Evolutionary conservation across 306 rosid species (phyloP).

Genomic region (Glycine soja): DNA sequence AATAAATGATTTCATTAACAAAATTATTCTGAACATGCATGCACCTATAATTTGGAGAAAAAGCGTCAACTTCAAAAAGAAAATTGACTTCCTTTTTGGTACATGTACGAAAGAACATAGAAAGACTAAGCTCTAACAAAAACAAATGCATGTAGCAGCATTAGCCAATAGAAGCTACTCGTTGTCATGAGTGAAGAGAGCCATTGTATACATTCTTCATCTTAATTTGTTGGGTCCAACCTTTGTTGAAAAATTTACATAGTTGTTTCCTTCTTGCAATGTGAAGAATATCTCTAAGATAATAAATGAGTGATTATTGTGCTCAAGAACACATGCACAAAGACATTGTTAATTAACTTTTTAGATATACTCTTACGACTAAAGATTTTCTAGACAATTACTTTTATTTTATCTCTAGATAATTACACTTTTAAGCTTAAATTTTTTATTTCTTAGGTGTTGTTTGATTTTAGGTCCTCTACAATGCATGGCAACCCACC

Average conservation of each 20-base stretch:
- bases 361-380: neutral
- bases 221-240: neutral
- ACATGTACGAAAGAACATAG: neutral
- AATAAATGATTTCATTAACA: neutral
- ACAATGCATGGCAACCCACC: neutral
- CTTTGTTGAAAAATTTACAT: neutral
- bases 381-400: neutral
- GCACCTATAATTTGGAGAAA: constrained; percentile 4
- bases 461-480: neutral
- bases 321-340: neutral
- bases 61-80: neutral
- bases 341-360: neutral
- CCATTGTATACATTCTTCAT: neutral
- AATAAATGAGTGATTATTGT: neutral
- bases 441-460: too few relatives aligned
- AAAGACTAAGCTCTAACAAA: neutral
- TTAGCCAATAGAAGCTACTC: constrained; percentile 16
- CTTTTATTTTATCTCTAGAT: too few relatives aligned
- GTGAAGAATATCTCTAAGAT: neutral
- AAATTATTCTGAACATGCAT: neutral
- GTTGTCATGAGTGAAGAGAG: neutral
- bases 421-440: too few relatives aligned
- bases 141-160: neutral
- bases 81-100: neutral
- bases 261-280: neutral